Evolutionary conservation across 2,329 filamentous ascomycete species (phyloP), one percentile per base, ranked within the genome.

Genomic region (Fusarium sp.): DNA sequence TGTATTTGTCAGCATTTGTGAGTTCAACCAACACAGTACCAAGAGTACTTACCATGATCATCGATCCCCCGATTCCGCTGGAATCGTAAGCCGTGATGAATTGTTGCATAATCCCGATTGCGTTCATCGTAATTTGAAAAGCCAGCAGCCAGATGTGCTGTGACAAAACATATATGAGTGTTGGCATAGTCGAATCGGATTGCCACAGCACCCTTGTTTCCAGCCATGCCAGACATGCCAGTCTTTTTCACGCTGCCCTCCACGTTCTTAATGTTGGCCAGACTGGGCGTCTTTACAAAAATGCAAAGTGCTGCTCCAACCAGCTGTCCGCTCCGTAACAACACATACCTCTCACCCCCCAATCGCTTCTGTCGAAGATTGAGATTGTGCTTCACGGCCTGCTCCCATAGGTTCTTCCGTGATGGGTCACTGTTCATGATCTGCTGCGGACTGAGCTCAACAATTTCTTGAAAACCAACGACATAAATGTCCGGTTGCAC

Each of bases 401-500:
- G 84, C 80, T 99, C 96, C 96, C 96, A 99, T 26, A 91, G 85
- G 71, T 94, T 91, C 73, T 95, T 93, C 60, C 93, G 89, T 7
- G 91, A 90, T 3, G 96, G 96, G 79, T 99, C 95, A 68, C 95
- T 98, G 73, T 97, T 97, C 95, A 99, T 98, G 78, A 99, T 98
- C 79, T 99, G 96, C 80, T 98, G 95, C 22, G 97, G 96, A 76
- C 94, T 98, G 51, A 99, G 85, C 79, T 97, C 94, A n/a, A 99
- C 96, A 71, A 99, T 98, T 82, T 99, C 96, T 79, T 99, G 96
- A 77, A 99, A 98, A 1, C 94, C 96, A 22, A 98, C 91, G 13
- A 93, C 95, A 57, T 97, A 91, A 41, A 99, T 93, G 65, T 95
- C 93, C 11, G 96, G 95, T 68, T 93, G 90, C 51, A 89, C 86